These are phyloP conservation scores for Neopestalotiopsis clavispora DNA, from an alignment of 2,329 filamentous ascomycete genomes.

Conservation along the genomic window DNA sequence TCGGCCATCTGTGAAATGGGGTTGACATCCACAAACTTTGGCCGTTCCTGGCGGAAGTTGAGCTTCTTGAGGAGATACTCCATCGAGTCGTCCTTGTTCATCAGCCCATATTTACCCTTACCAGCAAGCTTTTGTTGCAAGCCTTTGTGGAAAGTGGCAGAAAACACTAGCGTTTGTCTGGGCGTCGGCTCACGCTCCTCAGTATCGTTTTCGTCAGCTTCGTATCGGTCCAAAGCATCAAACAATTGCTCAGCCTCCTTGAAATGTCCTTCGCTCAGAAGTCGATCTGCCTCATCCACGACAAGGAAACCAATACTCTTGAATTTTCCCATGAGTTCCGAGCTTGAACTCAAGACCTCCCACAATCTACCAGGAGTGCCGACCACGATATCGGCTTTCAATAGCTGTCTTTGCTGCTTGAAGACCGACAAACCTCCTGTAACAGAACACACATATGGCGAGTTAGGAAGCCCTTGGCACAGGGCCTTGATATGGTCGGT, in stretches of 20 bases:
- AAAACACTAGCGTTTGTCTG: constrained; percentile 93
- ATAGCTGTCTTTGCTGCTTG: constrained; percentile 87
- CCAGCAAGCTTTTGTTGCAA: constrained; percentile 90
- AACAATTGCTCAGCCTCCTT: constrained; percentile 92
- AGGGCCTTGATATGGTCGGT: constrained; percentile 80
- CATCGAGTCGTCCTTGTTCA: constrained; percentile 81
- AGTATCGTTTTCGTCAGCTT: constrained; percentile 55
- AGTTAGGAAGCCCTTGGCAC: constrained; percentile 63
- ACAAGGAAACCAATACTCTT: constrained; percentile 81
- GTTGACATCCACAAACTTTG: constrained; percentile 91
- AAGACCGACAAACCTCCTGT: constrained; percentile 93
- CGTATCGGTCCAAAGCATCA: constrained; percentile 74
- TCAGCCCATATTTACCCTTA: constrained; percentile 70
- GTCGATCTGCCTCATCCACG: constrained; percentile 90
- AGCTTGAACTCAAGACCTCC: constrained; percentile 85
- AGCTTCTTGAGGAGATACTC: constrained; percentile 91
- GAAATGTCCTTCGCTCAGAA: constrained; percentile 92
- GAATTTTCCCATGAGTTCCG: constrained; percentile 71
- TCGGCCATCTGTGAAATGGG: constrained; percentile 88
- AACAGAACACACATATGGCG: constrained; percentile 81
- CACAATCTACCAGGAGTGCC: constrained; percentile 91
- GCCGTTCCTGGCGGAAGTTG: constrained; percentile 82
- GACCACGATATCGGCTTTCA: constrained; percentile 88
- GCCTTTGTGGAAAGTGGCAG: constrained; percentile 91
- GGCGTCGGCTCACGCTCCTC: constrained; percentile 50